Evolutionary conservation across 306 rosid species (phyloP), one percentile per base, ranked within the genome.

Genomic region (Acmispon strigosus): DNA sequence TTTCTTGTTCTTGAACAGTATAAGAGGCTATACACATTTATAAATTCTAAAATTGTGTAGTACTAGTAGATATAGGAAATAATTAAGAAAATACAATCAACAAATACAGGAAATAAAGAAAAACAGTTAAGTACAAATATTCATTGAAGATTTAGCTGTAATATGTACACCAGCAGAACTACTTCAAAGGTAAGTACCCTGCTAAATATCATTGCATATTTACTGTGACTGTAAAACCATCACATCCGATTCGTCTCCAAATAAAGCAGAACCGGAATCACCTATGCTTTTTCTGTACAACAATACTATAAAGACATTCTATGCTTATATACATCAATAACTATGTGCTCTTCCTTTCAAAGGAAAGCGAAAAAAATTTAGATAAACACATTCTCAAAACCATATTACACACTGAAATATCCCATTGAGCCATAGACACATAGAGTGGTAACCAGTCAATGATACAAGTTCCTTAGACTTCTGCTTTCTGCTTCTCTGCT

Each of bases 221-320:
- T 54, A 62, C 60, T 58, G 7, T 60, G 36, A 24, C 17, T 49
- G 29, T 47, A 57, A 54, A 43, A 72, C 36, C 60, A 61, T 45
- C 59, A 18, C 19, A 48, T 58, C 49, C 66, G 22, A 76, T 77
- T 71, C 58, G 58, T 78, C 77, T 34, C 10, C 75, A 51, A 66
- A 70, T 62, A 50, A 76, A 44, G 48, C 49, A 62, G 64, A 80
- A 54, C 13, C 52, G 16, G 59, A 56, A 66, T 69, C 80, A 69
- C 44, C 61, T 51, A 68, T 47, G 64, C 24, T 62, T 32, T 39
- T 48, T 86, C 75, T 84, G 82, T 87, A 84, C 86, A 85, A 50
- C 54, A 73, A 58, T 34, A 42, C 71, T 61, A 48, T 7, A 3
- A 58, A 59, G 20, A 44, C 41, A 27, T 47, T 67, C 14, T 45